These are phyloP conservation scores for Phoma herbarum DNA, from an alignment of 2,329 filamentous ascomycete species.

Conservation along the genomic window DNA sequence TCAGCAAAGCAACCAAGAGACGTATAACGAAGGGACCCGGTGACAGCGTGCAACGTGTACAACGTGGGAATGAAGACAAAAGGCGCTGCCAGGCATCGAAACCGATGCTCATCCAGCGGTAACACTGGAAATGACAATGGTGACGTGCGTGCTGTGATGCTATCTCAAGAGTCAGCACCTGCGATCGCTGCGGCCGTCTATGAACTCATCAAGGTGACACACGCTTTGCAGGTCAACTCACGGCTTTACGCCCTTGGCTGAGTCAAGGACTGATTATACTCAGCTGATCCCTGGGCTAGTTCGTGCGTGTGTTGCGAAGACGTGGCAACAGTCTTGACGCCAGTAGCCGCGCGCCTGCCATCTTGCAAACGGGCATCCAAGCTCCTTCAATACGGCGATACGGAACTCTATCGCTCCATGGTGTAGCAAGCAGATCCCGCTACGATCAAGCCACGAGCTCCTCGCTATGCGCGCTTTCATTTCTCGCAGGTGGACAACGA, in stretches of 20 bases:
- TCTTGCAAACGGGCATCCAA: not conserved
- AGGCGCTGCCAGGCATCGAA: not conserved
- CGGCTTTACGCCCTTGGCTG: not conserved
- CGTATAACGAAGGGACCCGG: too few species aligned
- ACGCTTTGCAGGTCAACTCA: not conserved
- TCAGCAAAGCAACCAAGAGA: not conserved
- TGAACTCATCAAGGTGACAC: not conserved
- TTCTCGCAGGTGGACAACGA: not conserved
- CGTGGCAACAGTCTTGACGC: not conserved
- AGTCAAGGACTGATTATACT: not conserved
- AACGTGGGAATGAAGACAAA: not conserved
- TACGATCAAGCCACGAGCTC: slow-evolving; percentile 6
- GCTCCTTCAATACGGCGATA: not conserved
- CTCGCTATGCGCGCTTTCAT: slow-evolving; percentile 1
- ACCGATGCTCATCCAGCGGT: not conserved
- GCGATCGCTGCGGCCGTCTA: not conserved
- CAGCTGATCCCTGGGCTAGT: not conserved
- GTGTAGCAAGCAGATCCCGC: slow-evolving; percentile 4
- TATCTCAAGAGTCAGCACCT: not conserved
- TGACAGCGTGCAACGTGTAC: not conserved
- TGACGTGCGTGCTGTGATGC: not conserved
- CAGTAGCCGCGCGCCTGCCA: not conserved
- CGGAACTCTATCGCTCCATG: not conserved
- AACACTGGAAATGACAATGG: not conserved
- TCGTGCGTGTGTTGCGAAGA: not conserved